Percentiles rank a stretch among this genome's conserved stretches.
These are phyloP conservation scores for Hansenula sp. DNA, from an alignment of 1,139 yeast genomes.

Conservation along the genomic window DNA sequence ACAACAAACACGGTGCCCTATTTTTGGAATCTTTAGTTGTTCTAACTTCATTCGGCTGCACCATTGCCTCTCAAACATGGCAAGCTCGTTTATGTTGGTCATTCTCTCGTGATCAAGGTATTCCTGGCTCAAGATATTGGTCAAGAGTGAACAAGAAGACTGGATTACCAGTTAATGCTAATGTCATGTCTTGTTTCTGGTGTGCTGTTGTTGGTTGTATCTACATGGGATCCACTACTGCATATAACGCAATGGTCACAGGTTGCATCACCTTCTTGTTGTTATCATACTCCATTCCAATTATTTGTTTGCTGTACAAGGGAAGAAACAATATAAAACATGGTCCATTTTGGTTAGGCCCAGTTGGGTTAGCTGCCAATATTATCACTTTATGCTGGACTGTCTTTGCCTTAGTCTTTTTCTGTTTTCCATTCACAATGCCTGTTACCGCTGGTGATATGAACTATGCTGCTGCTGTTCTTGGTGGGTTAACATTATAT, in stretches of 20 bases:
- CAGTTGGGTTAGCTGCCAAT: conserved; percentile 52
- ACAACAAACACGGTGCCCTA: conserved; percentile 50
- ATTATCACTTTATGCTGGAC: conserved; percentile 53
- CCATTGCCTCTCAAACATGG: conserved; percentile 69
- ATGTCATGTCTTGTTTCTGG: conserved; percentile 41
- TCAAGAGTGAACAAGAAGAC: conserved; percentile 37
- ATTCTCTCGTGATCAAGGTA: conserved; percentile 60
- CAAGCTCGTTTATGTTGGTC: conserved; percentile 73
- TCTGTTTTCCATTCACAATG: conserved; percentile 59
- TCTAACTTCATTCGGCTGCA: conserved; percentile 64
- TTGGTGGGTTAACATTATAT: conserved; percentile 51
- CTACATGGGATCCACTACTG: conserved; percentile 47
- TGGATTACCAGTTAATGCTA: conserved; percentile 48
- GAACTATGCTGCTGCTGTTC: conserved; percentile 65
- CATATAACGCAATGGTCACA: conserved; percentile 50
- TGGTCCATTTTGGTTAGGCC: conserved; percentile 70
- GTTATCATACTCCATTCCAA: conserved; percentile 44
- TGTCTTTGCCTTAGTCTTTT: conserved; percentile 53
- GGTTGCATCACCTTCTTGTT: conserved; percentile 48
- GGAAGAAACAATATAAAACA: conserved; percentile 56
- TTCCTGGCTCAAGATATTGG: conserved; percentile 44
- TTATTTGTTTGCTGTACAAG: conserved; percentile 43
- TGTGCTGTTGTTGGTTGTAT: conserved; percentile 43
- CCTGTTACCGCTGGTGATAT: conserved; percentile 59
- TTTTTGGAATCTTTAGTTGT: conserved; percentile 52